Conservation (phyloP, 192 early-diverging fungal genomes). For the Backusella sp. region DNA sequence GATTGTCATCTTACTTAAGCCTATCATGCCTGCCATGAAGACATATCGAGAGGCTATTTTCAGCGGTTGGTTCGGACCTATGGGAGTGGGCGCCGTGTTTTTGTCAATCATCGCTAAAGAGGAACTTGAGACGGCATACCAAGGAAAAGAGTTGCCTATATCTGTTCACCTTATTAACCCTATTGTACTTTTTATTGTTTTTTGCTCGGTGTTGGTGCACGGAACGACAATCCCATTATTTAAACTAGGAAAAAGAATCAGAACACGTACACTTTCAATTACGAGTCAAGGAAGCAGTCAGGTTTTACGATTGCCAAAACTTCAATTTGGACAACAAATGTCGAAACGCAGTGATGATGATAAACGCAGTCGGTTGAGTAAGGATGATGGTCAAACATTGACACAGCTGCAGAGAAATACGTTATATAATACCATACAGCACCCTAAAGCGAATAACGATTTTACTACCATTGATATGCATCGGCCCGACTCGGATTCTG, state of each 20-base stretch:
- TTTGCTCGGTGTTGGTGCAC: constrained; percentile 82
- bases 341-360: constrained; percentile 20
- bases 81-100: constrained; percentile 59
- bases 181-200: constrained; percentile 70
- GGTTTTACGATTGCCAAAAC: constrained; percentile 31
- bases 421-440: constrained; percentile 26
- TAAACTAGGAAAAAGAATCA: constrained; percentile 53
- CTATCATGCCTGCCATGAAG: constrained; percentile 65
- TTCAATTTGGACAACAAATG: constrained; percentile 30
- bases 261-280: constrained; percentile 36
- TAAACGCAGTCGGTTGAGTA: background rate
- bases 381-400: constrained; percentile 1
- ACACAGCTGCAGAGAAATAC: constrained; percentile 30
- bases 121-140: constrained; percentile 26
- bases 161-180: constrained; percentile 44
- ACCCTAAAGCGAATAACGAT: background rate
- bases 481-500: background rate
- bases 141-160: constrained; percentile 15
- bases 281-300: constrained; percentile 21
- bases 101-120: constrained; percentile 46
- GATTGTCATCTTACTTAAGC: constrained; percentile 58
- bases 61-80: constrained; percentile 91
- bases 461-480: constrained; percentile 4
- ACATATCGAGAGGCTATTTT: constrained; percentile 77
- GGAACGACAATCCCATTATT: constrained; percentile 79